Evolutionary conservation across 106 monocot genomes (phyloP).

Genomic region (Apostasia shenzhenica): DNA sequence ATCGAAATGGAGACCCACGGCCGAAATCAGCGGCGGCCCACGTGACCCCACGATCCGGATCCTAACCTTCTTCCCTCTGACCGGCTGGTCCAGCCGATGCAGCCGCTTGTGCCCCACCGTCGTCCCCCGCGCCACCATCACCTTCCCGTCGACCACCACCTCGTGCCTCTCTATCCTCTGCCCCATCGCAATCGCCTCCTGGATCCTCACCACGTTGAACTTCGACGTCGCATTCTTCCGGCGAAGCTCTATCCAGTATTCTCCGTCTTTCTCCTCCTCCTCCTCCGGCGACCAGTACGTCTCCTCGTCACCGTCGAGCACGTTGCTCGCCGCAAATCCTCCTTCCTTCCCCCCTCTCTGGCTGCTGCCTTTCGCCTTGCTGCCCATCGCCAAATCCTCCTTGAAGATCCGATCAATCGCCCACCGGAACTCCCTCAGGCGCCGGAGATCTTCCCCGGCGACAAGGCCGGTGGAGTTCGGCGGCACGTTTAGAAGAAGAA

Average conservation of each 20-base stretch:
- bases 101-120: conserved; percentile 83
- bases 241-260: conserved; percentile 51
- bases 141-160: conserved; percentile 49
- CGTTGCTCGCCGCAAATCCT: conserved; percentile 35
- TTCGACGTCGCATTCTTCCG: background rate
- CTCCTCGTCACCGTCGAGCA: conserved; percentile 37
- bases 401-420: conserved; percentile 61
- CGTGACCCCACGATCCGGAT: conserved; percentile 36
- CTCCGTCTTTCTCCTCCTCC: background rate
- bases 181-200: conserved; percentile 69
- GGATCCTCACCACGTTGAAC: conserved; percentile 79
- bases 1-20: conserved; percentile 70
- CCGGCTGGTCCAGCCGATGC: conserved; percentile 34
- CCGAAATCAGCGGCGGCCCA: conserved; percentile 50
- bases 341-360: conserved; percentile 49
- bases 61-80: conserved; percentile 33
- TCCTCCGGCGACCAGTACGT: conserved; percentile 61
- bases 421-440: conserved; percentile 49
- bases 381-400: conserved; percentile 33
- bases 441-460: conserved; percentile 32
- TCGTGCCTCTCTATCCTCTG: conserved; percentile 51
- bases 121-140: conserved; percentile 51
- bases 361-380: conserved; percentile 50
- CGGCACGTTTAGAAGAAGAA: conserved; percentile 81
- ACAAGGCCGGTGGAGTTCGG: conserved; percentile 77